phyloP scores from a whole-genome alignment of 805 yeast genomes.

The Lipomyces japonicus region DNA sequence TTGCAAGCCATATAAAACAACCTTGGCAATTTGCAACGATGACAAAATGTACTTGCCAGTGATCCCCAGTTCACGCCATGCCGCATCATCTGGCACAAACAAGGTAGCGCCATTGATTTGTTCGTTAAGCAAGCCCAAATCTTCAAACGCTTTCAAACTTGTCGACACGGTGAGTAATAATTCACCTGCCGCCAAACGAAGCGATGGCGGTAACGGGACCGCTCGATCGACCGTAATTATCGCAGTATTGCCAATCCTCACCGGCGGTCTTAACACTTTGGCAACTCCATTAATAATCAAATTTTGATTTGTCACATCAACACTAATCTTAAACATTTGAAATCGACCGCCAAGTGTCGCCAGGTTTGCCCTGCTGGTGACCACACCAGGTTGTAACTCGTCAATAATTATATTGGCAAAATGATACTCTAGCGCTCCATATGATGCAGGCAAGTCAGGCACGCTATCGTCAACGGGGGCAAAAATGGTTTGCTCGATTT shows the following conservation, averaged over 20 bases:
- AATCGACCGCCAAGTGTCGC: slow-evolving; percentile 2
- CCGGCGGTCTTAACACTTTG: slow-evolving; percentile 9
- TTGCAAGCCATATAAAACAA: slow-evolving; percentile 11
- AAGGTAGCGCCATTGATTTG: slow-evolving; percentile 10
- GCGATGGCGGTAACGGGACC: slow-evolving; percentile 20
- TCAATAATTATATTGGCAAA: slow-evolving; percentile 6
- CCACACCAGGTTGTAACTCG: background rate
- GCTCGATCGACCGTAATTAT: slow-evolving; percentile 20
- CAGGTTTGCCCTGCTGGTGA: slow-evolving; percentile 1
- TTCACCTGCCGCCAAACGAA: slow-evolving; percentile 11
- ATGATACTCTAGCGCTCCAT: slow-evolving; percentile 15
- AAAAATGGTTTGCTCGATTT: slow-evolving; percentile 20
- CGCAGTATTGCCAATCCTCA: slow-evolving; percentile 21
- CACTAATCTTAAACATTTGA: slow-evolving; percentile 5
- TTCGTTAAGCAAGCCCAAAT: slow-evolving; percentile 11
- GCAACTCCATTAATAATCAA: slow-evolving; percentile 12
- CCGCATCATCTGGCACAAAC: slow-evolving; percentile 18
- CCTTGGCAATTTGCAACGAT: slow-evolving; percentile 11
- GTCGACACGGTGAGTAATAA: slow-evolving; percentile 3
- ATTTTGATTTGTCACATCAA: background rate
- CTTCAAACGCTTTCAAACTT: background rate
- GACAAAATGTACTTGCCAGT: slow-evolving; percentile 1
- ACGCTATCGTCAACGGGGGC: slow-evolving; percentile 16
- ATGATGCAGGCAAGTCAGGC: slow-evolving; percentile 12
- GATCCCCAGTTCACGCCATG: slow-evolving; percentile 22